Evolutionary conservation across 2,329 filamentous ascomycete genomes (phyloP).

Genomic region (Cladobotryum protrusum): DNA sequence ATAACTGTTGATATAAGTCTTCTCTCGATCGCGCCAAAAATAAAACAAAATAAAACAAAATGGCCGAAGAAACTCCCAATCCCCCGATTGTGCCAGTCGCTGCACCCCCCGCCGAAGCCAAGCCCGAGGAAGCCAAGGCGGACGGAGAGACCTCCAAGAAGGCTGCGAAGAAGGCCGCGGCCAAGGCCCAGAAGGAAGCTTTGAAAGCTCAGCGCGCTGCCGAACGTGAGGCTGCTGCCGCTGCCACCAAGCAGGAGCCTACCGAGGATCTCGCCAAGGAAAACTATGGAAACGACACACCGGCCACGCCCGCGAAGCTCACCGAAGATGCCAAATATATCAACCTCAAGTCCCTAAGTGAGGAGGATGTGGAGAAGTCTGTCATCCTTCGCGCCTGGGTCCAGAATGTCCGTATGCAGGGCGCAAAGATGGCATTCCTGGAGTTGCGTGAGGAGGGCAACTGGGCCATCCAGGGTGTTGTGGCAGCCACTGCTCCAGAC

Average conservation of each 20-base stretch:
- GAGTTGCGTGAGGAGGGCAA: constrained; percentile 68
- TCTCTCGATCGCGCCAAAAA: too few relatives aligned
- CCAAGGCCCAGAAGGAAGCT: constrained; percentile 83
- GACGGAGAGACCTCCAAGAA: constrained; percentile 42
- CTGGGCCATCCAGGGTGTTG: constrained; percentile 73
- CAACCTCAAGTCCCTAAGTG: constrained; percentile 57
- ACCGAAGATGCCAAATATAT: constrained; percentile 51
- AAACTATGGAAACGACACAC: constrained; percentile 69
- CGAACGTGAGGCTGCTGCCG: constrained; percentile 68
- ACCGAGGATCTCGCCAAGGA: constrained; percentile 65
- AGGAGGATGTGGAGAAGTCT: constrained; percentile 60
- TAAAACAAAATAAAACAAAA: not conserved
- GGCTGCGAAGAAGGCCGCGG: constrained; percentile 75
- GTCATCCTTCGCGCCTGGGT: constrained; percentile 75
- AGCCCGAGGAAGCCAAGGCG: not conserved
- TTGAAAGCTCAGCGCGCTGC: constrained; percentile 66
- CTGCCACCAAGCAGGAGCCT: constrained; percentile 58
- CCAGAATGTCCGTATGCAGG: constrained; percentile 57
- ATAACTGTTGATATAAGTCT: too few relatives aligned
- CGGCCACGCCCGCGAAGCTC: constrained; percentile 49
- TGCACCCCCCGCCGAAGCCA: not conserved
- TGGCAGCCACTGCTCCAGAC: constrained; percentile 48
- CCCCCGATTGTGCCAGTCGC: not conserved
- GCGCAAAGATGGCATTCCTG: constrained; percentile 77
- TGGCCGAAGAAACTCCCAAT: not conserved